Base-by-base conservation (phyloP, 169 alveolate species). In the Theileria sp. region DNA sequence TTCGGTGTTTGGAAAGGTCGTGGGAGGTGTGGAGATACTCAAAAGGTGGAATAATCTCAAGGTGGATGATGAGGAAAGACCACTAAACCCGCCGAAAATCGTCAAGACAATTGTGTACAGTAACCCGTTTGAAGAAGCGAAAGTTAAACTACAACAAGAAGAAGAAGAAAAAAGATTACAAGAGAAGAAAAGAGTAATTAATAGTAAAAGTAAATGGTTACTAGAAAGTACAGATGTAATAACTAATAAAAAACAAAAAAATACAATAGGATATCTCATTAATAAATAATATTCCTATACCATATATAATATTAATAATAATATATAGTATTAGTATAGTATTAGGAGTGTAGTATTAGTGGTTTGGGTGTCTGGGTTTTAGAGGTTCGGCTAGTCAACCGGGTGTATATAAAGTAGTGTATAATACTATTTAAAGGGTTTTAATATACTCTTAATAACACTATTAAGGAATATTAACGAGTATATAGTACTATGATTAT, bases 21-120 rank as follows among this genome's bases (percentile, higher is more conserved):
- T 85, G 13, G 91, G 91, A 17, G 91, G 91, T 23, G 30, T n/a
- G 36, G 91, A 85, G 6, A 58, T 85, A n/a, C 76, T 85, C 21
- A 71, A 19, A 30, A 79, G 69, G n/a, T 85, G 87, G 87, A 30
- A 7, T 23, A 65, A 49, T 23, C 75, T 85, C 26, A 79, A 85
- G 67, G 78, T 79, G 23, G 87, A 85, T 38, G 87, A 85, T 49
- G 87, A 85, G 19, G 91, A 85, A n/a, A 28, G 91, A 15, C 91
- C 91, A 17, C 32, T 61, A 58, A 38, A 85, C 25, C 91, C 91
- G n/a, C 91, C 91, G 26, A 79, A 78, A 44, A 49, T 85, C n/a
- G 13, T 85, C 13, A 34, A 71, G 36, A 25, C 76, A 17, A 32
- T 85, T 17, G 69, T 85, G 3, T 85, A 79, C 80, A 56, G 77